A percentile compares a stretch with the other conserved stretches of the same genome.
Evolutionary conservation across 768 basidiomycete species (phyloP).

Genomic region (Hydnomerulius pinastri): DNA sequence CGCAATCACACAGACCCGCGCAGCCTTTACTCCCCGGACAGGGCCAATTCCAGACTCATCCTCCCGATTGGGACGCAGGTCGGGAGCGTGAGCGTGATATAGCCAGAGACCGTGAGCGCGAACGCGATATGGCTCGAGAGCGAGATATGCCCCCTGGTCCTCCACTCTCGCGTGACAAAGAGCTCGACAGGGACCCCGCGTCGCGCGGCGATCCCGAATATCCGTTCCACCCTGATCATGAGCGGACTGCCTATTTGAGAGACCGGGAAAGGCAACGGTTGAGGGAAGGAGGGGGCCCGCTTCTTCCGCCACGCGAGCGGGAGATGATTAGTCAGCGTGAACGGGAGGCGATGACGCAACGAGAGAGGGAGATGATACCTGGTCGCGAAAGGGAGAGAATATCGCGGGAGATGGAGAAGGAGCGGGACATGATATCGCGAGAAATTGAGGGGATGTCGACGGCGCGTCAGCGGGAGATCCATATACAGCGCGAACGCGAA

Average conservation of each 20-base stretch:
- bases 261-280: slow-evolving; percentile 24
- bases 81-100: slow-evolving; percentile 27
- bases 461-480: slow-evolving; percentile 25
- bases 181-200: slow-evolving; percentile 20
- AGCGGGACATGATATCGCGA: slow-evolving; percentile 23
- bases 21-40: slow-evolving; percentile 29
- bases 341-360: slow-evolving; percentile 3
- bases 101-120: slow-evolving; percentile 21
- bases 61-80: slow-evolving; percentile 28
- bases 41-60: slow-evolving; percentile 31
- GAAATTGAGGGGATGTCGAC: slow-evolving; percentile 25
- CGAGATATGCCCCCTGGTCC: slow-evolving; percentile 24
- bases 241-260: slow-evolving; percentile 20
- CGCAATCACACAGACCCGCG: slow-evolving; percentile 20
- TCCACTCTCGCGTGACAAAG: slow-evolving; percentile 25
- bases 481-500: slow-evolving; percentile 30
- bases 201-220: slow-evolving; percentile 29
- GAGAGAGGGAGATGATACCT: slow-evolving; percentile 22
- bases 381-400: slow-evolving; percentile 25
- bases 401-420: slow-evolving; percentile 25
- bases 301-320: slow-evolving; percentile 25
- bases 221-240: slow-evolving; percentile 24
- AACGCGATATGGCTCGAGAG: slow-evolving; percentile 25
- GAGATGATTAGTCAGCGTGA: slow-evolving; percentile 9
- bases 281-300: slow-evolving; percentile 24